Evolutionary conservation across 805 yeast species (phyloP).

Genomic region (Saturnispora sekii): DNA sequence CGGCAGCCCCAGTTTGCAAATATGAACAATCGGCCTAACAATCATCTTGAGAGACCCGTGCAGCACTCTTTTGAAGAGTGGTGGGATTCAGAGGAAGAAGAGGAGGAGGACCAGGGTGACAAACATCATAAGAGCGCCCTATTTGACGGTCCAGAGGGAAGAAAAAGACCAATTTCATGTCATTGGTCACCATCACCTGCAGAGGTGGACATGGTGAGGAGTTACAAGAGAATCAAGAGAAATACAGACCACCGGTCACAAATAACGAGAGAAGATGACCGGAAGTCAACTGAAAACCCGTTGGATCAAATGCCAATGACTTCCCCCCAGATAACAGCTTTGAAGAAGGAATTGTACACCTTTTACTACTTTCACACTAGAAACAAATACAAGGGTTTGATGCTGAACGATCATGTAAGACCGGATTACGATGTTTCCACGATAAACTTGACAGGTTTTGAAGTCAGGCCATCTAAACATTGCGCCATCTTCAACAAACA

Average conservation of each 20-base stretch:
- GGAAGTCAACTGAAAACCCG: no score
- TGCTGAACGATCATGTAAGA: background rate
- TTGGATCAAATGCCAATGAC: background rate
- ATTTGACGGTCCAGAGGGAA: background rate
- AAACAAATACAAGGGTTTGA: background rate
- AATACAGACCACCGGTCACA: background rate
- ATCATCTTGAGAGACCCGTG: background rate
- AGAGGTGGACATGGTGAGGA: background rate
- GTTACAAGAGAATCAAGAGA: background rate
- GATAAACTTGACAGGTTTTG: conserved; percentile 2
- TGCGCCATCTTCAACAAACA: background rate
- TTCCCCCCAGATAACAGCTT: conserved; percentile 5
- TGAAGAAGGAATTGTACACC: conserved; percentile 2
- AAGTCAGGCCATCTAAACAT: background rate
- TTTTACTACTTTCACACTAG: conserved; percentile 1
- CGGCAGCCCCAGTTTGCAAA: conserved; percentile 1
- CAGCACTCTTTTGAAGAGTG: conserved; percentile 7
- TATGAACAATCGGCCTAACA: conserved; percentile 4
- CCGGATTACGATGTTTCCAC: background rate
- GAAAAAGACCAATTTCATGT: conserved; percentile 3
- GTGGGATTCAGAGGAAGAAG: conserved; percentile 8
- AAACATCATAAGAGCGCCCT: background rate
- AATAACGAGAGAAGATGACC: no score
- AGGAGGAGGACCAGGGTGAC: background rate
- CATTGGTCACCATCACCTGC: conserved; percentile 5